phyloP scores from a whole-genome alignment of 2,329 filamentous ascomycete genomes.

The Verticillium nonalfalfae region DNA sequence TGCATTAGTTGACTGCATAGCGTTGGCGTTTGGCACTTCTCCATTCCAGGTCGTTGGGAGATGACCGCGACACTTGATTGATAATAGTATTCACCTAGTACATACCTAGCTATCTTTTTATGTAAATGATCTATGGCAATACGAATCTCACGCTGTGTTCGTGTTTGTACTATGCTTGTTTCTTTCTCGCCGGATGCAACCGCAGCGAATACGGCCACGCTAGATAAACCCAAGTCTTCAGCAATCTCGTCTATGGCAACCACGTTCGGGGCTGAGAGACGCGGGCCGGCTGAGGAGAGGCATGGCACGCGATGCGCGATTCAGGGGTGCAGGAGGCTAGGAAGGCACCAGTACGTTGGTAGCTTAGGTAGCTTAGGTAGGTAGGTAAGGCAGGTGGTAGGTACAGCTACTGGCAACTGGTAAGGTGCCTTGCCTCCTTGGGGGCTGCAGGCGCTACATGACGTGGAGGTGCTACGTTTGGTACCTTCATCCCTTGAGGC shows the following conservation, averaged over 20 bases:
- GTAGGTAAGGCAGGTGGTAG: no score
- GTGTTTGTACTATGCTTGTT: background rate
- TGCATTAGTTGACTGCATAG: conserved; percentile 13
- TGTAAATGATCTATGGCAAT: background rate
- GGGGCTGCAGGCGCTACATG: no score
- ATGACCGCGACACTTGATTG: background rate
- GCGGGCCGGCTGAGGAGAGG: background rate
- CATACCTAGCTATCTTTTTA: background rate
- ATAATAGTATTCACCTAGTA: background rate
- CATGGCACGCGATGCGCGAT: background rate
- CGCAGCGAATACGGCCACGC: background rate
- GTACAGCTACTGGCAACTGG: no score
- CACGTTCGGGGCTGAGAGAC: background rate
- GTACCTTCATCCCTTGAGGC: no score
- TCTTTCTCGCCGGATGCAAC: background rate
- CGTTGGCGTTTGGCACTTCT: conserved; percentile 12
- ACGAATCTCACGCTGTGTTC: background rate
- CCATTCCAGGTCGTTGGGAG: background rate
- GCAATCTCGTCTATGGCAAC: background rate
- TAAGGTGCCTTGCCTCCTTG: no score
- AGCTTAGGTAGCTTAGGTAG: no score
- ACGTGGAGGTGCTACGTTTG: no score
- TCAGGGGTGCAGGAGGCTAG: background rate
- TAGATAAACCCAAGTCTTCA: background rate
- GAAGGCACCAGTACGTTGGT: no score